Percentiles rank a stretch among this genome's conserved stretches.
Evolutionary conservation across 2,329 filamentous ascomycete species (phyloP).

Genomic region (Mariannaea sp.): DNA sequence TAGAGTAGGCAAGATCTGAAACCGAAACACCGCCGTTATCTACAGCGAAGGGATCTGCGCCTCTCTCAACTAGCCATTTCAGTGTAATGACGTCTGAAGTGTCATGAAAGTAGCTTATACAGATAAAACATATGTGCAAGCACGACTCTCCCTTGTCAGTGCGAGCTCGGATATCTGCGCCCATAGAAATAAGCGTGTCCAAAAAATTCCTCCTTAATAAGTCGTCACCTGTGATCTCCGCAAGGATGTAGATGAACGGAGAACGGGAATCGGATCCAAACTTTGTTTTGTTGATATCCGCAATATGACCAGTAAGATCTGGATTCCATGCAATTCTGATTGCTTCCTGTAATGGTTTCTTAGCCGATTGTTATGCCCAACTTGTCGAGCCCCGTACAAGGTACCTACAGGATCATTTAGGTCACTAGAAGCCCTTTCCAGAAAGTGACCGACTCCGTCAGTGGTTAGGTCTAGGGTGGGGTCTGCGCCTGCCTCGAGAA

Average conservation of each 20-base stretch:
- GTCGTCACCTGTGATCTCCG: too few species aligned
- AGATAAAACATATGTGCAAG: not conserved
- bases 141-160: not conserved
- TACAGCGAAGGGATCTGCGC: not conserved
- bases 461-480: not conserved
- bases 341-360: not conserved
- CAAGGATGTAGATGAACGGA: not conserved
- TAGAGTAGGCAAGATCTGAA: constrained; percentile 1
- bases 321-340: constrained; percentile 4
- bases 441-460: not conserved
- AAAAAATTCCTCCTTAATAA: not conserved
- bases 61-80: not conserved
- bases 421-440: not conserved
- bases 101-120: not conserved
- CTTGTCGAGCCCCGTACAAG: not conserved
- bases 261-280: too few species aligned
- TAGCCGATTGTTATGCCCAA: too few species aligned
- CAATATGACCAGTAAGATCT: not conserved
- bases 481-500: constrained; percentile 18
- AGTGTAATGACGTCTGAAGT: not conserved
- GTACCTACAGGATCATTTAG: not conserved
- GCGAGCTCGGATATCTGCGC: constrained; percentile 1
- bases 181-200: not conserved
- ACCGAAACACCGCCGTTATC: not conserved
- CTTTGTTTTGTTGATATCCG: not conserved